Evolutionary conservation across 2,329 filamentous ascomycete genomes (phyloP), one percentile per base, ranked within the genome.

Genomic region (Fusarium burgessii): DNA sequence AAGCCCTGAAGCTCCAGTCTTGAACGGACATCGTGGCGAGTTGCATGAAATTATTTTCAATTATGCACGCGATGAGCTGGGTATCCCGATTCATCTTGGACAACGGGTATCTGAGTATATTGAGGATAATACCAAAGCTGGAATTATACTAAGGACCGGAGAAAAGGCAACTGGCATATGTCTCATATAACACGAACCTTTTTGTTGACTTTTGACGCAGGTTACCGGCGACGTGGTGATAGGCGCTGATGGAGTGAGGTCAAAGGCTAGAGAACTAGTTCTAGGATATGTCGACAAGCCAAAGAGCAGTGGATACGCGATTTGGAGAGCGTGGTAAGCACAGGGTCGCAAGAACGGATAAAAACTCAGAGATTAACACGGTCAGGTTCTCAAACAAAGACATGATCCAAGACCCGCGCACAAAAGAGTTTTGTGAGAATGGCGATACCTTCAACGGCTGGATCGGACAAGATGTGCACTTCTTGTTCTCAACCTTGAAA

Each of bases 361-460:
- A 3, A 9, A 17, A 10, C 5, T 3, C 23, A 47, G 9, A 41
- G 9, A n/a, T 36, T 36, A 4, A 25, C 4, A 10, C 0, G 7
- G 5, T 0, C 5, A 74, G 72, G 72, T 74, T 74, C 45, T 73
- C 72, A 0, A 86, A 86, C 67, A 82, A 84, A 38, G 83, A 86
- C 58, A 85, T 86, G 83, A 80, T 88, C 23, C 78, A 78, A 13
- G 86, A 89, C 68, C 84, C 86, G 2, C 77, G 81, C 25, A 89
- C 87, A 3, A 84, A 83, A 35, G 82, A 88, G 38, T 87, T 89
- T 59, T 88, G 87, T 69, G 81, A 80, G 36, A 82, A 88, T 62
- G 87, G 87, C 36, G 88, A 90, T 75, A 87, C 86, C 0, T 89
- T 89, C 78, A 88, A 88, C 58, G 87, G 87, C 29, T 86, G 84